Base-by-base conservation (phyloP, 495 filamentous ascomycete genomes). In the Neurospora sp. region DNA sequence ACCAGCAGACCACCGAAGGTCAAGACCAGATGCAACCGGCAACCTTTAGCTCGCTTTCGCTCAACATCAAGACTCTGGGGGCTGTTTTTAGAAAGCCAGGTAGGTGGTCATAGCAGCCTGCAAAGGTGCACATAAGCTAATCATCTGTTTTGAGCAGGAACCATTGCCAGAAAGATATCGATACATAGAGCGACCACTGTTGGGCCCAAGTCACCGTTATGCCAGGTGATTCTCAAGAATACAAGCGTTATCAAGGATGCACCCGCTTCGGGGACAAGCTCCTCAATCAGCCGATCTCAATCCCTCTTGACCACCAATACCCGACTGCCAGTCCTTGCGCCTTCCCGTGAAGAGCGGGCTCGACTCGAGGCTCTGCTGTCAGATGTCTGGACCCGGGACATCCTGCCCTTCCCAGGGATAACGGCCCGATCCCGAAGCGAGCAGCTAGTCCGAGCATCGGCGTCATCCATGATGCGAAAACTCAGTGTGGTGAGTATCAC, bases 381-480 rank as follows among this genome's bases (percentile, higher is more conserved):
- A 16, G 92, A 94, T 73, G 89, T 97, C 41, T 99, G 95, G 90
- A 96, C 92, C 16, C 88, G 89, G 65, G 94, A 97, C 72, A 81
- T 89, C 3, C 82, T 99, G 59, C 92, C 94, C 10, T 94, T 90
- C 77, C 94, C 94, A n/a, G 93, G 93, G 31, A 96, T 97, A 88
- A 87, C 85, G 22, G 83, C 86, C 69, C 81, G 85, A 68, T 87
- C 88, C 45, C 85, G 87, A 75, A 86, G 89, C 61, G 94, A 89
- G 76, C 85, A 89, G 71, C 82, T 87, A 16, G 87, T 95, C 69
- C 87, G 91, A 59, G 87, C 89, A 8, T 90, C 90, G 4, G 90
- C 91, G 2, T 91, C 89, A 68, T 91, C 91, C 1, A 87, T 97
- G 77, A 96, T 96, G 86, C 88, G 93, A 53, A 94, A 92, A 77